phyloP scores from a whole-genome alignment of 768 basidiomycete species.

The Russula ochroleuca region DNA sequence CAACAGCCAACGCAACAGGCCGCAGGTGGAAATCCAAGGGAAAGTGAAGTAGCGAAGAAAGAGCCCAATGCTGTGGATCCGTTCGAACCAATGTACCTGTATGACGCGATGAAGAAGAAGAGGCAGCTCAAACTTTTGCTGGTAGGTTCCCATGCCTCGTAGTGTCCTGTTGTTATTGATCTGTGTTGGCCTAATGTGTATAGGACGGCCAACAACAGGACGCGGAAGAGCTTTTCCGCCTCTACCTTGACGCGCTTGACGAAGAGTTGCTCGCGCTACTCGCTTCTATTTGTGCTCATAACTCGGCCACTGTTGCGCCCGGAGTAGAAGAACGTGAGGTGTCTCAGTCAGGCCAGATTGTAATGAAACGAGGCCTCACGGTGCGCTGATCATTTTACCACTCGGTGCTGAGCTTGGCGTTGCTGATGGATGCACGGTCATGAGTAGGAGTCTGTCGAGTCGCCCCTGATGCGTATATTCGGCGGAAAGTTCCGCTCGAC shows the following conservation, averaged over 20 bases:
- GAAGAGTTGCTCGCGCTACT: slow-evolving; percentile 78
- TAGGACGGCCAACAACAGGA: slow-evolving; percentile 95
- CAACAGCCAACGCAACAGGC: slow-evolving; percentile 9
- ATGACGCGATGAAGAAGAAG: slow-evolving; percentile 90
- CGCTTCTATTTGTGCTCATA: slow-evolving; percentile 42
- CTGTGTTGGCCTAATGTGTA: slow-evolving; percentile 9
- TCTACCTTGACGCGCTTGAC: slow-evolving; percentile 90
- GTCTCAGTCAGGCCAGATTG: slow-evolving; percentile 34
- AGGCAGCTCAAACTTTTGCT: slow-evolving; percentile 91
- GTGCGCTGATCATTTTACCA: slow-evolving; percentile 41
- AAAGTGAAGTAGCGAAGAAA: slow-evolving; percentile 42
- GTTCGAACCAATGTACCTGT: slow-evolving; percentile 81
- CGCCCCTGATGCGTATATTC: slow-evolving; percentile 88
- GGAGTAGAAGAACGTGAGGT: slow-evolving; percentile 43
- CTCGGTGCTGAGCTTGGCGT: not conserved
- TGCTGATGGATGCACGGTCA: slow-evolving; percentile 1
- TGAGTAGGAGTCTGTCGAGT: slow-evolving; percentile 67
- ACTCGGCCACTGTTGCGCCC: slow-evolving; percentile 32
- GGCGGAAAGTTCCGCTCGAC: slow-evolving; percentile 89
- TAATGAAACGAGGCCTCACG: slow-evolving; percentile 83
- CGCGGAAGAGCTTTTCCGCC: slow-evolving; percentile 96
- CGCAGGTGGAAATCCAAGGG: slow-evolving; percentile 37
- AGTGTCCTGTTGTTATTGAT: not conserved
- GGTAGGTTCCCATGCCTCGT: slow-evolving; percentile 42
- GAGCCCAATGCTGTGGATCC: slow-evolving; percentile 50